These are phyloP conservation scores for Boletus insuetus DNA, from an alignment of 768 basidiomycete species.

Conservation along the genomic window DNA sequence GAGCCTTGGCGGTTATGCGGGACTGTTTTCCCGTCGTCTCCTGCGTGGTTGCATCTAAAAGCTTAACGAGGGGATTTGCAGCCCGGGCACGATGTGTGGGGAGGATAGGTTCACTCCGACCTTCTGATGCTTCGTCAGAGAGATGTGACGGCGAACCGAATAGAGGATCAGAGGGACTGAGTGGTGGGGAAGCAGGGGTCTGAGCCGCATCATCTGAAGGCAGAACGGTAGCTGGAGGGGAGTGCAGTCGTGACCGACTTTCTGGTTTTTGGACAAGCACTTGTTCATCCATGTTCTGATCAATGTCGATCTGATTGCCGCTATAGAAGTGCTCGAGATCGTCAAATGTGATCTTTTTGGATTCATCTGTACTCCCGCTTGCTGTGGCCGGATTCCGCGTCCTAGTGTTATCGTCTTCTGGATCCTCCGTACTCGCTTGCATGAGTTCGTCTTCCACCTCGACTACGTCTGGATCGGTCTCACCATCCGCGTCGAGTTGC, in stretches of 20 bases:
- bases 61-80: conserved; percentile 53
- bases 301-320: conserved; percentile 32
- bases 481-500: conserved; percentile 33
- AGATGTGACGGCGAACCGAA: conserved; percentile 25
- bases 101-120: conserved; percentile 3
- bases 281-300: conserved; percentile 20
- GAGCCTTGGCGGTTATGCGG: conserved; percentile 51
- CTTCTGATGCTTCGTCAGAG: conserved; percentile 8
- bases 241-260: not conserved
- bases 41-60: conserved; percentile 38
- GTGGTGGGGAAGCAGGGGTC: conserved; percentile 10
- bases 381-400: not conserved
- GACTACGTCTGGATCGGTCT: conserved; percentile 34
- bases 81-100: conserved; percentile 46
- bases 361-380: not conserved
- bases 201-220: not conserved
- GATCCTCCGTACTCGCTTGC: conserved; percentile 22
- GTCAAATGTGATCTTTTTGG: conserved; percentile 21
- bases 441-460: conserved; percentile 37
- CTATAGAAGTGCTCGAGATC: conserved; percentile 31
- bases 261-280: not conserved
- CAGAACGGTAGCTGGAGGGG: not conserved
- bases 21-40: conserved; percentile 30
- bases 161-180: conserved; percentile 24
- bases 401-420: conserved; percentile 11